Conservation (phyloP, 2,329 filamentous ascomycete species). For the Nemania sp. region DNA sequence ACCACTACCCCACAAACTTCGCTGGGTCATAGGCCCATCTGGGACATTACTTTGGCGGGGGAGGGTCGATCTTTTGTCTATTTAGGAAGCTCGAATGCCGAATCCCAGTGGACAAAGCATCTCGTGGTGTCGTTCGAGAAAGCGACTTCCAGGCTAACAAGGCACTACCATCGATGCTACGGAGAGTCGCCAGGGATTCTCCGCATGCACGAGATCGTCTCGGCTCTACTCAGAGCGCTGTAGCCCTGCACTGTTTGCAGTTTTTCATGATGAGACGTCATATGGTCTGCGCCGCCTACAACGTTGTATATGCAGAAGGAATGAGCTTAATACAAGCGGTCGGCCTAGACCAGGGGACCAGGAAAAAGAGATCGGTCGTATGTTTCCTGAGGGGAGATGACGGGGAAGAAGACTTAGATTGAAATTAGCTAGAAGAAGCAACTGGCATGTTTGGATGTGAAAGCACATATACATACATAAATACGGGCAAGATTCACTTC, state of each 20-base stretch:
- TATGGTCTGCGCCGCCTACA: conserved; percentile 7
- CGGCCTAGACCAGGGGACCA: conserved; percentile 12
- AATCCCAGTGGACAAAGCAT: not conserved
- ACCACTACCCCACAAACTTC: conserved; percentile 16
- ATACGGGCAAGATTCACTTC: not conserved
- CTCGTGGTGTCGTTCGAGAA: too few relatives aligned
- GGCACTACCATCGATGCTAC: not conserved
- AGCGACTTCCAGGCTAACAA: not conserved
- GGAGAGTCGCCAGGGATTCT: conserved; percentile 21
- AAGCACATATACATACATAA: conserved; percentile 1
- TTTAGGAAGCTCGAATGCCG: conserved; percentile 19
- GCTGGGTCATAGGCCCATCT: conserved; percentile 23
- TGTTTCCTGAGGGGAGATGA: conserved; percentile 12
- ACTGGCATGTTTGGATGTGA: conserved; percentile 3
- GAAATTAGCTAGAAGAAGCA: conserved; percentile 11
- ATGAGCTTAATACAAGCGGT: conserved; percentile 16
- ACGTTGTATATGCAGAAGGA: conserved; percentile 1
- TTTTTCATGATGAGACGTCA: conserved; percentile 23
- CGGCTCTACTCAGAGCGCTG: conserved; percentile 12
- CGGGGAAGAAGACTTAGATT: not conserved
- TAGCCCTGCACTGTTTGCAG: conserved; percentile 9
- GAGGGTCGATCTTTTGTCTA: conserved; percentile 18
- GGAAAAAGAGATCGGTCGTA: too few relatives aligned
- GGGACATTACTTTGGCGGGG: conserved; percentile 12
- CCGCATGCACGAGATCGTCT: conserved; percentile 18